phyloP scores from a whole-genome alignment of 345 rosid species.

The Brassica juncea region DNA sequence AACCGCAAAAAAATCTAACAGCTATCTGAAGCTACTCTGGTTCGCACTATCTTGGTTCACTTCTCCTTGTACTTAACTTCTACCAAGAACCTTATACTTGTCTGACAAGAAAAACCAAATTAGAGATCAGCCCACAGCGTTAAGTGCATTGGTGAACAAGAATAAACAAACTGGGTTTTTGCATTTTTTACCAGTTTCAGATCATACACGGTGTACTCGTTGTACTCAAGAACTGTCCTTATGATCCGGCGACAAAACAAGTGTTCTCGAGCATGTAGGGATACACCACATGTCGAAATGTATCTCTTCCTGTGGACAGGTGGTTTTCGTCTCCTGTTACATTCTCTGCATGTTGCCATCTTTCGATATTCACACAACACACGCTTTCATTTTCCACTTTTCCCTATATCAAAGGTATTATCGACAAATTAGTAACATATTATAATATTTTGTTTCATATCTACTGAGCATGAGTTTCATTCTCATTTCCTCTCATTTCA shows the following conservation, averaged over 20 bases:
- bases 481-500: too few species aligned
- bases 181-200: conserved; percentile 56
- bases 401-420: too few species aligned
- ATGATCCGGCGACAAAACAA: conserved; percentile 38
- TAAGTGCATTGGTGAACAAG: neutral
- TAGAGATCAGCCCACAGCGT: neutral
- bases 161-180: neutral
- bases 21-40: neutral
- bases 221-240: conserved; percentile 68
- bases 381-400: too few species aligned
- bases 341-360: too few species aligned
- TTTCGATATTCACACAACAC: too few species aligned
- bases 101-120: neutral
- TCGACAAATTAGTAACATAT: too few species aligned
- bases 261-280: neutral
- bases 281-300: neutral
- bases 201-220: conserved; percentile 78
- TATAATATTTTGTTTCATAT: too few species aligned
- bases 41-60: conserved; percentile 28
- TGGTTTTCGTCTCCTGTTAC: too few species aligned
- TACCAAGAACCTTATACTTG: conserved; percentile 43
- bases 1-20: neutral
- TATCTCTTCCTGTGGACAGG: neutral
- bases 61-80: conserved; percentile 70
- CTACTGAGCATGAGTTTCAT: too few species aligned